Evolutionary conservation across 2,329 filamentous ascomycete genomes (phyloP).

Genomic region (Xylaria sp.): DNA sequence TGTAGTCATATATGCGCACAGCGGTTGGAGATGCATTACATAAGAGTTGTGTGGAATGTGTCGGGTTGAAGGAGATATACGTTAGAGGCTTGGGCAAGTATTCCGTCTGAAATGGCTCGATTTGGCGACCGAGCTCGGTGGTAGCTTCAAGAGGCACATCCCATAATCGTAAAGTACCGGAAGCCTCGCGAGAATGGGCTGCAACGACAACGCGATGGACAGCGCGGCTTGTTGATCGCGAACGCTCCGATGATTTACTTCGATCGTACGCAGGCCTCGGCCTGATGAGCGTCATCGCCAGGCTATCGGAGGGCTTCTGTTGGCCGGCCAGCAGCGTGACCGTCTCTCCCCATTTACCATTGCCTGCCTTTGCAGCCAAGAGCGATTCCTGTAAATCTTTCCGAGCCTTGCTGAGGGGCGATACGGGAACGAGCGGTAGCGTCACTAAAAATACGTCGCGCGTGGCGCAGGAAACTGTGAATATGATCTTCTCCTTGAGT

Average conservation of each 20-base stretch:
- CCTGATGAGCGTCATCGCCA: slow-evolving; percentile 64
- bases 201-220: slow-evolving; percentile 64
- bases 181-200: slow-evolving; percentile 68
- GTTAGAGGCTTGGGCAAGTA: slow-evolving; percentile 65
- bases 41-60: slow-evolving; percentile 66
- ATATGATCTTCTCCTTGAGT: slow-evolving; percentile 67
- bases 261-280: slow-evolving; percentile 50
- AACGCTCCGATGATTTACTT: slow-evolving; percentile 53
- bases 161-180: slow-evolving; percentile 68
- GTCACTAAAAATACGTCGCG: slow-evolving; percentile 67
- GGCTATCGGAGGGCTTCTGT: slow-evolving; percentile 61
- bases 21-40: slow-evolving; percentile 65
- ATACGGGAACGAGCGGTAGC: slow-evolving; percentile 69
- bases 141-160: slow-evolving; percentile 62
- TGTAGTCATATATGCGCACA: slow-evolving; percentile 71
- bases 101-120: slow-evolving; percentile 69
- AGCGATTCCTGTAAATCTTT: slow-evolving; percentile 62
- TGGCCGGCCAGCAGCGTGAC: slow-evolving; percentile 65
- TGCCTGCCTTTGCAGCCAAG: slow-evolving; percentile 64
- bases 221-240: slow-evolving; percentile 44
- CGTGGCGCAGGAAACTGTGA: slow-evolving; percentile 68
- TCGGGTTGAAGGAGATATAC: slow-evolving; percentile 69
- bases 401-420: slow-evolving; percentile 66
- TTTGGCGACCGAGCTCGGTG: slow-evolving; percentile 47
- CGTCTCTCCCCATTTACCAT: slow-evolving; percentile 71